phyloP scores from a whole-genome alignment of 2,329 filamentous ascomycete genomes.

The Camptophora hylomeconis region DNA sequence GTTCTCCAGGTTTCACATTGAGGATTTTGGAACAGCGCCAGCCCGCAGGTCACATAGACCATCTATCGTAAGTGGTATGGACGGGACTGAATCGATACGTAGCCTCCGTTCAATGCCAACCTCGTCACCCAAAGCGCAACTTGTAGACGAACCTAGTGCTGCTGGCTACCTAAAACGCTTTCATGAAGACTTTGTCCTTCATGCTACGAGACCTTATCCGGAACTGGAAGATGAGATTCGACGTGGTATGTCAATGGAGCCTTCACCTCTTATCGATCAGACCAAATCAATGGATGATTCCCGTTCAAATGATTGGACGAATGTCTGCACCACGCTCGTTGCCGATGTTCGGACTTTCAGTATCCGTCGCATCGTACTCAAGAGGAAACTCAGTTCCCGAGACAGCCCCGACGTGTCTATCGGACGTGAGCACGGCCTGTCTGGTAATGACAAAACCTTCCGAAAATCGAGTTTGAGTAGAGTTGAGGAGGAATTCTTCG shows the following conservation, averaged over 20 bases:
- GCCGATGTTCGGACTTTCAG: constrained; percentile 42
- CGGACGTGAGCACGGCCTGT: too few relatives aligned
- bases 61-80: constrained; percentile 21
- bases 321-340: constrained; percentile 44
- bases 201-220: constrained; percentile 43
- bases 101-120: constrained; percentile 20
- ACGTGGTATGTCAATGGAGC: constrained; percentile 43
- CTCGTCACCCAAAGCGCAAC: constrained; percentile 24
- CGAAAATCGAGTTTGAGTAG: neutral
- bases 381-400: constrained; percentile 27
- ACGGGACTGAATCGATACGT: constrained; percentile 25
- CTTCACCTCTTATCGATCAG: constrained; percentile 5
- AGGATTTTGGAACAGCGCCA: too few relatives aligned
- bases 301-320: constrained; percentile 30
- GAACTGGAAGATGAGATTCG: constrained; percentile 41
- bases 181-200: constrained; percentile 46
- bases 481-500: constrained; percentile 37
- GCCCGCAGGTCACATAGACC: too few relatives aligned
- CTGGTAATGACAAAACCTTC: too few relatives aligned
- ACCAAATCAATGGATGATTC: constrained; percentile 1
- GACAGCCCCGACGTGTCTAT: neutral
- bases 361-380: constrained; percentile 43
- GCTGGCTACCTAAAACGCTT: constrained; percentile 44
- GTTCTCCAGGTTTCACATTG: constrained; percentile 28
- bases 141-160: constrained; percentile 40